These are phyloP conservation scores for Phytophthora rubi DNA, from an alignment of 352 stramenopile genomes.

Conservation along the genomic window DNA sequence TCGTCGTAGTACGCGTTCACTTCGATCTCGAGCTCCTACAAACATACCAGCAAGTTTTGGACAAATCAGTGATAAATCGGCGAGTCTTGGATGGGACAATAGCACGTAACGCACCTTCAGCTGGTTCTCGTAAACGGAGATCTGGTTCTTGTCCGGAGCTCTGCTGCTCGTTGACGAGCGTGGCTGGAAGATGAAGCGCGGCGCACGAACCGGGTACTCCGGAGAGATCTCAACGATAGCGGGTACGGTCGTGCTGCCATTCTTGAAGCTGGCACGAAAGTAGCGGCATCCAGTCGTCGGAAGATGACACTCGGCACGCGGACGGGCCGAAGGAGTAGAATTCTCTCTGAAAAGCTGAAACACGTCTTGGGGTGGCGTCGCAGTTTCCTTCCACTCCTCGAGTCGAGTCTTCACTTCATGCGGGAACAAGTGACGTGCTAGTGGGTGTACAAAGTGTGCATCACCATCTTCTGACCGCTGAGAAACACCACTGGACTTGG, in stretches of 20 bases:
- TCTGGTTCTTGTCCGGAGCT: conserved; percentile 41
- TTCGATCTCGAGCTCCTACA: conserved; percentile 77
- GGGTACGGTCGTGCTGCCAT: conserved; percentile 48
- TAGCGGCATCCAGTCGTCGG: conserved; percentile 51
- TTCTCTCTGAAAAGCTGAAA: conserved; percentile 54
- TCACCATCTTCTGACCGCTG: conserved; percentile 20
- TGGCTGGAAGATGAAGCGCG: conserved; percentile 69
- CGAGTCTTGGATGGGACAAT: background rate
- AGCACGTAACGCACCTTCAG: conserved; percentile 60
- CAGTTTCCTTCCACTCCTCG: conserved; percentile 57
- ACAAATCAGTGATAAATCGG: conserved; percentile 5
- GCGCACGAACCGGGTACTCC: conserved; percentile 69
- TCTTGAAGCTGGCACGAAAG: conserved; percentile 57
- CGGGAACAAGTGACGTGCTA: conserved; percentile 51
- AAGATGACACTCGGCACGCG: conserved; percentile 33
- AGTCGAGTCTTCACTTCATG: conserved; percentile 55
- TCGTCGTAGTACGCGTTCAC: conserved; percentile 79
- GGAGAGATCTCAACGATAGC: conserved; percentile 66
- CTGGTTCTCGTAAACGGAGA: conserved; percentile 56
- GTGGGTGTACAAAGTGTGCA: conserved; percentile 39
- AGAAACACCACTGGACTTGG: conserved; percentile 27
- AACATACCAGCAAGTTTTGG: background rate
- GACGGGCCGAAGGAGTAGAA: conserved; percentile 15
- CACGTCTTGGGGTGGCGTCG: conserved; percentile 38
- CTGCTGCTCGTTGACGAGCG: conserved; percentile 34